A percentile compares a stretch with the other conserved stretches of the same genome.
Conservation (phyloP, 2,329 filamentous ascomycete species). For the Penicillium olsonii region DNA sequence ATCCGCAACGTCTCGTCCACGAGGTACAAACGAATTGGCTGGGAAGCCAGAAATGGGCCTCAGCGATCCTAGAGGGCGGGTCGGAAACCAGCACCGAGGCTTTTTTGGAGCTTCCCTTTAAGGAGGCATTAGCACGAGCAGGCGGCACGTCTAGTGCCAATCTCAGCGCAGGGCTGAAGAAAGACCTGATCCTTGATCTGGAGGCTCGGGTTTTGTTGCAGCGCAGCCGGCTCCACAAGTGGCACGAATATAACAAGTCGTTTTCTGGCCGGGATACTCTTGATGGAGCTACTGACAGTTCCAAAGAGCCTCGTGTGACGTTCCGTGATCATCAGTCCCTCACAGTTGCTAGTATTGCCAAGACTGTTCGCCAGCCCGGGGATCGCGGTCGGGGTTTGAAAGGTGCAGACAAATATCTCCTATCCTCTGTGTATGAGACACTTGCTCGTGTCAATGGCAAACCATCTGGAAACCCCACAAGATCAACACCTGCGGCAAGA, state of each 20-base stretch:
- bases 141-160: conserved; percentile 57
- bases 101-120: conserved; percentile 67
- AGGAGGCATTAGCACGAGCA: conserved; percentile 70
- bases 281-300: background rate
- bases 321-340: conserved; percentile 43
- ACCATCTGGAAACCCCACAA: background rate
- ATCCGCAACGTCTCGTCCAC: conserved; percentile 37
- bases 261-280: conserved; percentile 22
- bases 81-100: conserved; percentile 57
- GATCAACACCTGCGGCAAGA: background rate
- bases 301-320: conserved; percentile 21
- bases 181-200: conserved; percentile 64
- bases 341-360: conserved; percentile 41
- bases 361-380: conserved; percentile 32
- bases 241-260: conserved; percentile 66
- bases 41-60: conserved; percentile 73
- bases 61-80: conserved; percentile 69
- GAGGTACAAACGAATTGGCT: conserved; percentile 73
- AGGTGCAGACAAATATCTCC: conserved; percentile 33
- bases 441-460: conserved; percentile 33
- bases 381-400: conserved; percentile 21
- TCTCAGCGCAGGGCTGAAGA: conserved; percentile 28
- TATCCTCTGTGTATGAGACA: conserved; percentile 37
- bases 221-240: conserved; percentile 67
- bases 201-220: conserved; percentile 69